Evolutionary conservation across 1,284 basidiomycete species (phyloP).

Genomic region (Termitomyces sp.): DNA sequence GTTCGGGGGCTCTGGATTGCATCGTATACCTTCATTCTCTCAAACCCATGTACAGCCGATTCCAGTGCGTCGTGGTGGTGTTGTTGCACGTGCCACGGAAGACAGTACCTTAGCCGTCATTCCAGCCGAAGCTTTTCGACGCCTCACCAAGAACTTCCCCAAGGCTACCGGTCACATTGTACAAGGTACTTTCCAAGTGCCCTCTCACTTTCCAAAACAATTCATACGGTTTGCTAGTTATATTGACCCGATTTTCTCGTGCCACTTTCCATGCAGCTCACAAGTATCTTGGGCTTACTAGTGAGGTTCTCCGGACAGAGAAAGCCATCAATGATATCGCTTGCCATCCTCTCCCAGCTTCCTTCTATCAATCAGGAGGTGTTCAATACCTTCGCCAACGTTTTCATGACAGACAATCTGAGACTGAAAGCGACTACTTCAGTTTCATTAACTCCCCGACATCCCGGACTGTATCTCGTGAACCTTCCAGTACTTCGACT

Average conservation of each 20-base stretch:
- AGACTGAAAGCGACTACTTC: constrained; percentile 55
- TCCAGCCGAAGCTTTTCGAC: constrained; percentile 92
- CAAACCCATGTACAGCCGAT: constrained; percentile 25
- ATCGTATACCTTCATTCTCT: constrained; percentile 18
- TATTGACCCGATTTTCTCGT: constrained; percentile 91
- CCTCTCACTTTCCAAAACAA: not conserved
- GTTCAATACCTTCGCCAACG: constrained; percentile 85
- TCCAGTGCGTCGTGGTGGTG: constrained; percentile 55
- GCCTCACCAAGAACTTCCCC: constrained; percentile 91
- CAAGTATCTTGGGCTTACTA: constrained; percentile 92
- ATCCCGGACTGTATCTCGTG: constrained; percentile 21
- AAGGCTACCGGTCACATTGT: constrained; percentile 98
- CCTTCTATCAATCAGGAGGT: constrained; percentile 94
- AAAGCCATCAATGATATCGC: constrained; percentile 96
- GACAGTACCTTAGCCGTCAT: constrained; percentile 99
- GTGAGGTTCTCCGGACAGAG: constrained; percentile 93
- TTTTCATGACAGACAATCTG: constrained; percentile 57
- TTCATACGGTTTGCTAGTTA: constrained; percentile 49
- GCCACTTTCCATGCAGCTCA: constrained; percentile 97
- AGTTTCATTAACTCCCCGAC: constrained; percentile 28
- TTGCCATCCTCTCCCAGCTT: constrained; percentile 86
- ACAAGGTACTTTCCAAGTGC: constrained; percentile 52
- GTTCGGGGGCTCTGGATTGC: constrained; percentile 20
- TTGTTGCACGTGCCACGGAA: constrained; percentile 85
- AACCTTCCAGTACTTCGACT: constrained; percentile 25